Percentiles rank a stretch among this genome's conserved stretches.
These are phyloP conservation scores for Eutrema heterophyllum DNA, from an alignment of 345 rosid genomes.

Conservation along the genomic window DNA sequence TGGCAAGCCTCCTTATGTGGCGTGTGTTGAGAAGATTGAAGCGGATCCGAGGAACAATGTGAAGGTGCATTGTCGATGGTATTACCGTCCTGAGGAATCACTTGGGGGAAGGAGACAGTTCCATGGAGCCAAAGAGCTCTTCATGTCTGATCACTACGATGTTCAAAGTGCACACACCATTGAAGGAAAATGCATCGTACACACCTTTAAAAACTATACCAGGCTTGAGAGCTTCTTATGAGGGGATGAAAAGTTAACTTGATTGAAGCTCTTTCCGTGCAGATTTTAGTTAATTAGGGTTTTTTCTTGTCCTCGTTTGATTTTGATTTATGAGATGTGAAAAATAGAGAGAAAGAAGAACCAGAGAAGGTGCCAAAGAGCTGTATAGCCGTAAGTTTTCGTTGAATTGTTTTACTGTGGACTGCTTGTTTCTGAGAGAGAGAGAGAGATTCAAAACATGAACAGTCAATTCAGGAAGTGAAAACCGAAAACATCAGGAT, in stretches of 20 bases:
- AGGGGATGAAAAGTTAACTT: neutral
- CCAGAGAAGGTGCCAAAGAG: neutral
- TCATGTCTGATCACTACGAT: slow-evolving; percentile 80
- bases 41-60: slow-evolving; percentile 57
- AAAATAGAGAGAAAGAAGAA: slow-evolving; percentile 2
- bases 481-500: neutral
- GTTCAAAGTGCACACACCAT: slow-evolving; percentile 79
- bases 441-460: neutral
- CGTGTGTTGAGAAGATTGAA: slow-evolving; percentile 77
- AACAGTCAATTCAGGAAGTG: neutral
- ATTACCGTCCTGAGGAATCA: slow-evolving; percentile 84
- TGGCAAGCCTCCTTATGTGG: slow-evolving; percentile 73
- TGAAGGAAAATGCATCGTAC: slow-evolving; percentile 81
- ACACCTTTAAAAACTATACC: slow-evolving; percentile 70
- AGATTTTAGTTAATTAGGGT: neutral
- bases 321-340: neutral
- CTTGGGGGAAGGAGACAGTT: slow-evolving; percentile 82
- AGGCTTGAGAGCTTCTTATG: slow-evolving; percentile 24
- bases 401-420: neutral
- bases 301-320: neutral
- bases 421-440: neutral
- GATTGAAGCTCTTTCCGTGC: slow-evolving; percentile 4
- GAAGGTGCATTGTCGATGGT: slow-evolving; percentile 80
- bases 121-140: slow-evolving; percentile 87
- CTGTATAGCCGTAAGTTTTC: slow-evolving; percentile 14